Evolutionary conservation across 169 alveolate genomes (phyloP), one percentile per base, ranked within the genome.

Genomic region (Hammondia hammondi): DNA sequence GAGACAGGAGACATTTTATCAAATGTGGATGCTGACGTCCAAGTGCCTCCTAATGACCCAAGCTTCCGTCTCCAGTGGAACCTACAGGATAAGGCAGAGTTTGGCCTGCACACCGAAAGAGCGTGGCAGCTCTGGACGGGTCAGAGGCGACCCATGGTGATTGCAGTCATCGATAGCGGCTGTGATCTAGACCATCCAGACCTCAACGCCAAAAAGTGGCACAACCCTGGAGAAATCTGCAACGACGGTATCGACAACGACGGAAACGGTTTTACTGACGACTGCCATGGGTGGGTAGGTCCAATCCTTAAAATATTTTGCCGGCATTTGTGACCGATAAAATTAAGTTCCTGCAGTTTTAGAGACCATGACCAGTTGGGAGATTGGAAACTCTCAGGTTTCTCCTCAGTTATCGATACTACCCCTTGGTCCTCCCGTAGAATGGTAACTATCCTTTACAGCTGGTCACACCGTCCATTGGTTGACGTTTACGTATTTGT

Each of bases 161-260:
- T 96, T 46, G 97, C 97, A 12, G 97, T 96, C 57, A 95, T 96
- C 37, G 97, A 96, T 91, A 96, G 97, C 29, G 97, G 97, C 7
- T 96, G 97, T 46, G 97, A 96, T 32, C 77, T 72, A 61, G 89
- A 91, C 43, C 97, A 96, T 92, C 97, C 97, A 70, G 97, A 96
- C 91, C 85, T 96, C 45, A 57, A 61, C 12, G 95, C 72, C 10
- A 92, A 91, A 32, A 89, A 81, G 96, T 96, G 97, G 97, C 73
- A 82, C 24, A 96, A 96, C 70, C 96, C 96, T 32, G 92, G 95
- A n/a, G 97, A 96, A 93, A 84, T 95, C 37, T 93, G 96, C 43
- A 95, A 94, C 21, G 95, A 95, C 57, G 97, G 97, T 67, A 95
- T 96, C 10, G 97, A 96, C 52, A 96, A 96, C 92, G 97, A 96